Evolutionary conservation across 1,139 yeast species (phyloP).

Genomic region (Protomyces inouyei): DNA sequence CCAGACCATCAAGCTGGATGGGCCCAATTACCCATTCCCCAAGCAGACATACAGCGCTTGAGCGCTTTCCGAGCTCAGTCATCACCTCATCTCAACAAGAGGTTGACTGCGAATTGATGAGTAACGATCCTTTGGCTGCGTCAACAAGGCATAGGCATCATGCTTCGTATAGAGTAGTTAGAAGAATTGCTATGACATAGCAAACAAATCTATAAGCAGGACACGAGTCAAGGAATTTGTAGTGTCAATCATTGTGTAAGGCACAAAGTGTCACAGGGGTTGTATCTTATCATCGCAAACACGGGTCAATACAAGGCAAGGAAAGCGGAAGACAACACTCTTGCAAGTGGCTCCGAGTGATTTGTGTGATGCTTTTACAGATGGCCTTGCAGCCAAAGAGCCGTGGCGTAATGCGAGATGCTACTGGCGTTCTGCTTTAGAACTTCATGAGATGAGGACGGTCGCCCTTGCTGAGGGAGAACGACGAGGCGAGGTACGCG

Average conservation of each 20-base stretch:
- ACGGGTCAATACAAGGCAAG: neutral
- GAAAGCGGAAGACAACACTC: neutral
- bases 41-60: slow-evolving; percentile 19
- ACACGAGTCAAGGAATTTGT: no score
- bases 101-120: no score
- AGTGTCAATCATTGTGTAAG: no score
- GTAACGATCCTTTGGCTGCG: no score
- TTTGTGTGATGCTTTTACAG: neutral
- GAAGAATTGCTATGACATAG: no score
- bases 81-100: no score
- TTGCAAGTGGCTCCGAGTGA: slow-evolving; percentile 1
- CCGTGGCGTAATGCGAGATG: neutral
- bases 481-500: slow-evolving; percentile 94
- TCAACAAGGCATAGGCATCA: no score
- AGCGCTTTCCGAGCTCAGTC: neutral
- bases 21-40: slow-evolving; percentile 48
- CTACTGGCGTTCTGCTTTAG: slow-evolving; percentile 42
- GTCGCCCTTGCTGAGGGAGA: slow-evolving; percentile 98
- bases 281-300: neutral
- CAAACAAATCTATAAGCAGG: no score
- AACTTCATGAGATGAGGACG: slow-evolving; percentile 97
- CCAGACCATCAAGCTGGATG: slow-evolving; percentile 83
- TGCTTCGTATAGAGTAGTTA: no score
- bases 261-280: no score
- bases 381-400: neutral